phyloP scores from a whole-genome alignment of 495 filamentous ascomycete genomes.

The Trichoderma asperelloides region DNA sequence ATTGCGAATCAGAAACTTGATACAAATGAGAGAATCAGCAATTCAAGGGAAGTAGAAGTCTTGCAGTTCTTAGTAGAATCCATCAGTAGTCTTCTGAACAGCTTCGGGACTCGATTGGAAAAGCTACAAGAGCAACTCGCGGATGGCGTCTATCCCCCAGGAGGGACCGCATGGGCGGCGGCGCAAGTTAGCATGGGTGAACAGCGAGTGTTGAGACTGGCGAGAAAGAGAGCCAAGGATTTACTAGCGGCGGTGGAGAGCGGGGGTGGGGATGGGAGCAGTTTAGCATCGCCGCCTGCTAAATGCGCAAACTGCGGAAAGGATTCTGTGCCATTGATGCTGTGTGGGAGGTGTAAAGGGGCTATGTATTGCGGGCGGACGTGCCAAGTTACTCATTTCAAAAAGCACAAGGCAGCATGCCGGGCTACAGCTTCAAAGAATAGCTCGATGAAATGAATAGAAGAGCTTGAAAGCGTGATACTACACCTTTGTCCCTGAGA shows the following conservation, averaged over 20 bases:
- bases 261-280: conserved; percentile 17
- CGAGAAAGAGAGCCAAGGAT: conserved; percentile 24
- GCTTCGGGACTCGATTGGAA: conserved; percentile 23
- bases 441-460: conserved; percentile 6
- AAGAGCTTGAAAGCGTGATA: no score
- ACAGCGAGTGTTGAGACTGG: conserved; percentile 27
- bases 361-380: conserved; percentile 20
- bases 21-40: conserved; percentile 20
- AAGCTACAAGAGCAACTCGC: conserved; percentile 26
- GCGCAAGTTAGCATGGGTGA: conserved; percentile 27
- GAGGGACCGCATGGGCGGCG: conserved; percentile 27
- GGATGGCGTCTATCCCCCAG: conserved; percentile 22
- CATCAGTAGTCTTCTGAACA: conserved; percentile 19
- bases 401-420: conserved; percentile 21
- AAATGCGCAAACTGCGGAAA: conserved; percentile 22
- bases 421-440: conserved; percentile 15
- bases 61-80: conserved; percentile 22
- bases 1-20: conserved; percentile 16
- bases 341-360: conserved; percentile 24
- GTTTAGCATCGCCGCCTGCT: neutral
- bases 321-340: conserved; percentile 19
- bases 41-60: conserved; percentile 23
- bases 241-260: conserved; percentile 22
- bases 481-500: no score
- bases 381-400: conserved; percentile 23